Conservation (phyloP, 768 basidiomycete species). For the Phallus indusiatus region DNA sequence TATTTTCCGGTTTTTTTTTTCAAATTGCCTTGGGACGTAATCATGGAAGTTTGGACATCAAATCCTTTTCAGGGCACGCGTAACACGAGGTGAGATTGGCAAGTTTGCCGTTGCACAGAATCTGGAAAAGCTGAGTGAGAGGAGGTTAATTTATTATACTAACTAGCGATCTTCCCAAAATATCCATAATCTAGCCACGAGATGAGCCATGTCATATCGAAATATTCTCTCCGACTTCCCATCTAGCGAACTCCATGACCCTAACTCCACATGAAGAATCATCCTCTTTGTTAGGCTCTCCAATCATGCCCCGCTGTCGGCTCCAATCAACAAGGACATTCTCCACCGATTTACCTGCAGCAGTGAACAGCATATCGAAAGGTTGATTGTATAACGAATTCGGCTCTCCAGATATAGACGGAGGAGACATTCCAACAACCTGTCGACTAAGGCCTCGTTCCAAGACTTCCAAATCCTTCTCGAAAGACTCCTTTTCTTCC, state of each 20-base stretch:
- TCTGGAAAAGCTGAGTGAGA: no score
- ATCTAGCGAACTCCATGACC: constrained; percentile 21
- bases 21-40: no score
- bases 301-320: constrained; percentile 33
- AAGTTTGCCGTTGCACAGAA: no score
- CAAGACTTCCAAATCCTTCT: constrained; percentile 48
- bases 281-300: neutral
- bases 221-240: constrained; percentile 20
- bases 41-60: no score
- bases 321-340: constrained; percentile 48
- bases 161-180: no score
- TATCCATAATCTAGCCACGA: no score
- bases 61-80: no score
- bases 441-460: constrained; percentile 76
- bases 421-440: constrained; percentile 73
- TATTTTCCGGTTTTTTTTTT: no score
- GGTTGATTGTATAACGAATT: constrained; percentile 62
- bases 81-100: no score
- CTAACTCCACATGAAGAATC: constrained; percentile 12
- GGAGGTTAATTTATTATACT: no score
- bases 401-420: constrained; percentile 30
- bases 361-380: constrained; percentile 35
- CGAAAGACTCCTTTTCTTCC: constrained; percentile 36
- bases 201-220: no score
- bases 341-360: constrained; percentile 21